Conservation (phyloP, 306 rosid species). For the Cyclanthera cordifolia region DNA sequence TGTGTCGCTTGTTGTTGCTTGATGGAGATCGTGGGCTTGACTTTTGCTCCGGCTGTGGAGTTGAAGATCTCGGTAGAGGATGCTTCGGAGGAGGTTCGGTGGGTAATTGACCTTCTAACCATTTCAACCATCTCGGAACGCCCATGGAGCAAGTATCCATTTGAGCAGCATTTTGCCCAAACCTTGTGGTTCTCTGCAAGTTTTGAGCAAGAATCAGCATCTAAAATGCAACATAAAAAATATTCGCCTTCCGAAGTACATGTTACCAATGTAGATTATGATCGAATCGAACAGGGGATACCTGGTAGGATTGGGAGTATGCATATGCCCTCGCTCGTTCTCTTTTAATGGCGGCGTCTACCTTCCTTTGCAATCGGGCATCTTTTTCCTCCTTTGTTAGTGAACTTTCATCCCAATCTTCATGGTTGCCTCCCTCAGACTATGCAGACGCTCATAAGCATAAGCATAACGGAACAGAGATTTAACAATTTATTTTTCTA, state of each 20-base stretch:
- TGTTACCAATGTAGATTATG: neutral
- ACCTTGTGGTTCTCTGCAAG: constrained; percentile 62
- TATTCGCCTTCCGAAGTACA: neutral
- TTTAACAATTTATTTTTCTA: neutral
- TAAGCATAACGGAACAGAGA: neutral
- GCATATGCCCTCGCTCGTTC: constrained; percentile 96
- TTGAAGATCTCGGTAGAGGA: constrained; percentile 55
- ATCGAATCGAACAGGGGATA: constrained; percentile 9
- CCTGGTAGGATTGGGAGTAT: constrained; percentile 65
- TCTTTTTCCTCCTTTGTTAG: constrained; percentile 84
- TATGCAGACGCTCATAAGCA: constrained; percentile 11
- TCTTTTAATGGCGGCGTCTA: constrained; percentile 82
- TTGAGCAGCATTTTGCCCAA: constrained; percentile 46
- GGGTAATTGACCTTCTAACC: constrained; percentile 73
- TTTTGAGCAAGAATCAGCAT: constrained; percentile 22
- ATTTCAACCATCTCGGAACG: constrained; percentile 97
- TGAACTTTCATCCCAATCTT: constrained; percentile 86
- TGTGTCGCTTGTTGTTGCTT: constrained; percentile 32
- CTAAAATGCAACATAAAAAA: neutral
- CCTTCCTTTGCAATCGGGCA: constrained; percentile 73
- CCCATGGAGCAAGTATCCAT: constrained; percentile 46
- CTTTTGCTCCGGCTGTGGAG: constrained; percentile 42
- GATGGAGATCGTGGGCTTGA: constrained; percentile 47
- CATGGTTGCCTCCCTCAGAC: constrained; percentile 72
- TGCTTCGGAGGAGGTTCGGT: constrained; percentile 45